A percentile compares a stretch with the other conserved stretches of the same genome.
Evolutionary conservation across 2,329 filamentous ascomycete species (phyloP).

Genomic region (Madurella fahalii): DNA sequence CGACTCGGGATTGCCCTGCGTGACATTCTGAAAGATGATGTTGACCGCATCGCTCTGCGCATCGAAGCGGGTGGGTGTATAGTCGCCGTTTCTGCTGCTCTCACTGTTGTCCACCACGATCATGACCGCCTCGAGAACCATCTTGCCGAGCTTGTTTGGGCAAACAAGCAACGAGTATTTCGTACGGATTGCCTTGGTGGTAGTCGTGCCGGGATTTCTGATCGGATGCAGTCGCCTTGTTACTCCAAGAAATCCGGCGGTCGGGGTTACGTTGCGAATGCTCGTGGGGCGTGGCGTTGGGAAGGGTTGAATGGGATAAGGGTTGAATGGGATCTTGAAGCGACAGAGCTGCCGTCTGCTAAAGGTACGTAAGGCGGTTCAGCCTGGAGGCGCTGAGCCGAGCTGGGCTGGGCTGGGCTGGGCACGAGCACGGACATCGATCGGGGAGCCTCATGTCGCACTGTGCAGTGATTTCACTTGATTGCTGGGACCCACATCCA

Average conservation of each 20-base stretch:
- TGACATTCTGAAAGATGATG: conserved; percentile 93
- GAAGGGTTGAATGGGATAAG: conserved; percentile 4
- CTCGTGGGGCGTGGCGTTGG: conserved; percentile 4
- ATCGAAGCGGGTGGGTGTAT: conserved; percentile 88
- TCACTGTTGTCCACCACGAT: conserved; percentile 99
- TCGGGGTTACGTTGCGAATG: conserved; percentile 14
- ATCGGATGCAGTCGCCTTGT: not conserved
- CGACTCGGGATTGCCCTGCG: conserved; percentile 91
- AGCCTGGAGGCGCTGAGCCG: conserved; percentile 33
- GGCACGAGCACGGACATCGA: not conserved
- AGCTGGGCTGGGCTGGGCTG: conserved; percentile 2
- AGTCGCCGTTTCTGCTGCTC: conserved; percentile 93
- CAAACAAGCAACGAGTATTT: not conserved
- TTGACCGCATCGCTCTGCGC: conserved; percentile 93
- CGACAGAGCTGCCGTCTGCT: conserved; percentile 9
- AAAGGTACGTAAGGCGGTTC: conserved; percentile 41
- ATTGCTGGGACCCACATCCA: conserved; percentile 6
- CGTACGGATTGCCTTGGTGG: not conserved
- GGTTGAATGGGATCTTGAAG: not conserved
- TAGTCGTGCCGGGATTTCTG: conserved; percentile 18
- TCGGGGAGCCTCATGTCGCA: not conserved
- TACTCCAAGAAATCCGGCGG: not conserved
- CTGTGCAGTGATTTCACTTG: not conserved
- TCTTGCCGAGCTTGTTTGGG: conserved; percentile 53
- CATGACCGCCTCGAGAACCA: conserved; percentile 99